Conservation (phyloP, 306 rosid genomes). For the Fragaria nilgerrensis region DNA sequence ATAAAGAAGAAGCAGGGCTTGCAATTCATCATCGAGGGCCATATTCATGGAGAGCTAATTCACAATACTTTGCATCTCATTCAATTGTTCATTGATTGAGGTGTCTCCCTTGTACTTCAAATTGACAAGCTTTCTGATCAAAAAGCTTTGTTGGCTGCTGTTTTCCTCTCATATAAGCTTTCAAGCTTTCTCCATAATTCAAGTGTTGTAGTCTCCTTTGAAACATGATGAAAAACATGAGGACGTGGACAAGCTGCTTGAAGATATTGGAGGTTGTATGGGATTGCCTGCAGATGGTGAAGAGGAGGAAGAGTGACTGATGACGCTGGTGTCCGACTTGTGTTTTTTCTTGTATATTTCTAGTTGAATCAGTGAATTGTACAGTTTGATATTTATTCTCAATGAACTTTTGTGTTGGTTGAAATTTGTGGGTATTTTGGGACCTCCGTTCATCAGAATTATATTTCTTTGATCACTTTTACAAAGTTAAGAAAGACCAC, state of each 20-base stretch:
- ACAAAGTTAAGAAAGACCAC: no score
- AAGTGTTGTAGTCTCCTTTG: background rate
- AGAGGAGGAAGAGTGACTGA: slow-evolving; percentile 54
- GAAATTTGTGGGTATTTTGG: background rate
- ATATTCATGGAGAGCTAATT: no score
- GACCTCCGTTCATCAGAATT: no score
- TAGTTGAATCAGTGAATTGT: slow-evolving; percentile 31
- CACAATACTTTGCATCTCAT: no score
- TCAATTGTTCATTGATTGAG: no score
- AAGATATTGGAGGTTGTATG: slow-evolving; percentile 74
- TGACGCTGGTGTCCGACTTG: slow-evolving; percentile 20
- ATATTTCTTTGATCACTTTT: no score
- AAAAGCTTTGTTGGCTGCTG: background rate
- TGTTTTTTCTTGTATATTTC: slow-evolving; percentile 33
- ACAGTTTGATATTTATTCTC: slow-evolving; percentile 27
- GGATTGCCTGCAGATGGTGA: slow-evolving; percentile 54
- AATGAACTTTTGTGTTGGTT: background rate
- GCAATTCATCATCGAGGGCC: no score
- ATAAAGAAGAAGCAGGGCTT: no score
- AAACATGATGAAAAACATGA: slow-evolving; percentile 23
- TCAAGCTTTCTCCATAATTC: background rate
- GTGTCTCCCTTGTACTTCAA: no score
- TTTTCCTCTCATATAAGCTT: background rate
- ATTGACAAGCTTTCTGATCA: no score
- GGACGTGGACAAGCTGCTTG: slow-evolving; percentile 78